Percentiles rank a stretch among this genome's conserved stretches.
phyloP scores from a whole-genome alignment of 169 alveolate species.

The Besnoitia besnoiti region DNA sequence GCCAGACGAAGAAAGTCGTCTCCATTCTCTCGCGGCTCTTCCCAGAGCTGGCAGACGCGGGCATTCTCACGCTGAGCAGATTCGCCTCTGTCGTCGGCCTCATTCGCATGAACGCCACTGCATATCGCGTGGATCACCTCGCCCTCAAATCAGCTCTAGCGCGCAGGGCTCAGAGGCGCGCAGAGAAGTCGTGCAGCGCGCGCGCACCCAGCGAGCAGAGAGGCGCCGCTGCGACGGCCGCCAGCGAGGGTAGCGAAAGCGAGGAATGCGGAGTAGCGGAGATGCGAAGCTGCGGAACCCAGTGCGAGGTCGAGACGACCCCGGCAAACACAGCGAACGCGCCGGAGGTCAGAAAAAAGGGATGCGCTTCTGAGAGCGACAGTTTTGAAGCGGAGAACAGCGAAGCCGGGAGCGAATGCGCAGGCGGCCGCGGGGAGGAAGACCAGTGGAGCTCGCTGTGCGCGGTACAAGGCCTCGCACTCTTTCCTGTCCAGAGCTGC shows the following conservation, averaged over 20 bases:
- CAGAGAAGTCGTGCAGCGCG: neutral
- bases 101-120: slow-evolving; percentile 9
- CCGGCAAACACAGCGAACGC: no score
- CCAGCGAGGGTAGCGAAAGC: no score
- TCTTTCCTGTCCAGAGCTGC: neutral
- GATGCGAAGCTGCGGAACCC: no score
- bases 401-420: neutral
- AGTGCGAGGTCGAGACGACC: no score
- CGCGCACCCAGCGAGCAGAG: neutral
- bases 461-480: neutral
- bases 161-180: no score
- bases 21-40: neutral
- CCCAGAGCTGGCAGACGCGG: neutral
- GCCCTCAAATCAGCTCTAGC: no score
- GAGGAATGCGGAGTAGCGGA: no score
- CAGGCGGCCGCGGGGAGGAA: neutral
- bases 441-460: neutral
- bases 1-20: neutral
- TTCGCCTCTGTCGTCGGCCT: neutral
- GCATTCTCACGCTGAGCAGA: neutral
- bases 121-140: neutral
- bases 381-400: no score
- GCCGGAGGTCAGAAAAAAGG: no score
- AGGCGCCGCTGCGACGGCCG: no score
- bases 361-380: no score